Evolutionary conservation across 352 stramenopile species (phyloP).

Genomic region (Globisporangium sylvaticum): DNA sequence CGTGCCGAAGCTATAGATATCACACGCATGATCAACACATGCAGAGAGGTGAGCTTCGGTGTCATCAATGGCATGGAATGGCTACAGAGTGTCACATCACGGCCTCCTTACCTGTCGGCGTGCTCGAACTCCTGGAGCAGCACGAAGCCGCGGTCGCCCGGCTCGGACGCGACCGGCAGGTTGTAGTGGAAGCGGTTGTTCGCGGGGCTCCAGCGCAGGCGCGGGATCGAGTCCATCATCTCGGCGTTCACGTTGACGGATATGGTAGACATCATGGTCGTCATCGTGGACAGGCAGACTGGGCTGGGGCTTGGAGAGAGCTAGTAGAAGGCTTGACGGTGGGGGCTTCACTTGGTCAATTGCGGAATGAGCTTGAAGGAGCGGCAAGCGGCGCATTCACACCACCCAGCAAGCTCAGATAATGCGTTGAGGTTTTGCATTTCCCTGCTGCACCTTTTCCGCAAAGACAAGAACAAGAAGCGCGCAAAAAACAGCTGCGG

Average conservation of each 20-base stretch:
- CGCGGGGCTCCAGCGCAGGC: conserved; percentile 58
- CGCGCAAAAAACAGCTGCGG: not conserved
- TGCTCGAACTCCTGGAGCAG: conserved; percentile 69
- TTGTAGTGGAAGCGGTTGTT: conserved; percentile 83
- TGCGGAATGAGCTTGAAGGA: conserved; percentile 3
- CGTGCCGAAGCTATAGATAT: conserved; percentile 19
- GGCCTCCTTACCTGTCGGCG: conserved; percentile 25
- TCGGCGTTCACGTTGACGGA: conserved; percentile 31
- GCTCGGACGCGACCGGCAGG: conserved; percentile 56
- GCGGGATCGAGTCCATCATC: conserved; percentile 58
- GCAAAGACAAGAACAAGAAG: conserved; percentile 11
- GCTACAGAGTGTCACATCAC: not conserved
- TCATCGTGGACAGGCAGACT: conserved; percentile 20
- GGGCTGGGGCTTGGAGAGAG: not conserved
- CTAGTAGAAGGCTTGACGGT: conserved; percentile 4
- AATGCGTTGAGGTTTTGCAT: not conserved
- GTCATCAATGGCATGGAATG: not conserved
- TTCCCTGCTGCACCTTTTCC: not conserved
- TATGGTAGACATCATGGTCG: conserved; percentile 39
- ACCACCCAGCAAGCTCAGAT: not conserved
- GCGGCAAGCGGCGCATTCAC: not conserved
- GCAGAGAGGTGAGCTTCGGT: not conserved
- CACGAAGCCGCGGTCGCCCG: conserved; percentile 58
- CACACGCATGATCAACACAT: not conserved
- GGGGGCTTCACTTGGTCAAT: conserved; percentile 7